Percentiles rank a stretch among this genome's conserved stretches.
These are phyloP conservation scores for Stagonosporopsis vannaccii DNA, from an alignment of 2,329 filamentous ascomycete genomes.

Conservation along the genomic window DNA sequence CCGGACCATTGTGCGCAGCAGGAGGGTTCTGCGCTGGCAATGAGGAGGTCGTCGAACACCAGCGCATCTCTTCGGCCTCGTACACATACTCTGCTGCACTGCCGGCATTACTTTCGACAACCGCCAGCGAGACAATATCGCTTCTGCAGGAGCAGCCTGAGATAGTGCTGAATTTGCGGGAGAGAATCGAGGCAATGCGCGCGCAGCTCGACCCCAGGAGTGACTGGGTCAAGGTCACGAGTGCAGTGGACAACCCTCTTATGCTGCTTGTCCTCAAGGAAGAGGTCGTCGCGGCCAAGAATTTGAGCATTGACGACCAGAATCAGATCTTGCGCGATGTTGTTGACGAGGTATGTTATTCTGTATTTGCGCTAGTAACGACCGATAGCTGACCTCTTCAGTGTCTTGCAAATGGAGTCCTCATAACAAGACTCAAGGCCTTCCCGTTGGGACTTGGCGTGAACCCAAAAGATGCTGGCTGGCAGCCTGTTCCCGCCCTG, in stretches of 20 bases:
- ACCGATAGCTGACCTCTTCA: constrained; percentile 50
- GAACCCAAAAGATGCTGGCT: constrained; percentile 69
- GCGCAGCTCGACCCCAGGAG: constrained; percentile 89
- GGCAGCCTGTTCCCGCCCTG: constrained; percentile 78
- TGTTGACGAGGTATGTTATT: constrained; percentile 83
- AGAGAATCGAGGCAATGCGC: constrained; percentile 86
- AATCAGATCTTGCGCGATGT: constrained; percentile 86
- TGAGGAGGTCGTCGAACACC: constrained; percentile 92
- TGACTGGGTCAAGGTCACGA: constrained; percentile 89
- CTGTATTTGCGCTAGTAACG: not conserved
- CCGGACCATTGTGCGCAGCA: constrained; percentile 87
- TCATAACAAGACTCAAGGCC: constrained; percentile 86
- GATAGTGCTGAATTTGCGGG: constrained; percentile 77
- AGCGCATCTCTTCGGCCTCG: constrained; percentile 88
- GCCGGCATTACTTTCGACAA: constrained; percentile 93
- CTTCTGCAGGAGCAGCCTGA: constrained; percentile 88
- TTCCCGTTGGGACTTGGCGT: constrained; percentile 68
- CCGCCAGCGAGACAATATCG: constrained; percentile 87
- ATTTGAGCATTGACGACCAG: constrained; percentile 76
- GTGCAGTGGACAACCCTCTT: constrained; percentile 83
- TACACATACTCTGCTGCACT: constrained; percentile 97
- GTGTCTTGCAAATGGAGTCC: constrained; percentile 84
- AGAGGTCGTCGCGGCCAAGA: constrained; percentile 76
- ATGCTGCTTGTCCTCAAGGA: constrained; percentile 84
- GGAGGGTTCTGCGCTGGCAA: constrained; percentile 95